Conservation (phyloP, 176 grass and related monocot species). For the Alloteropsis semialata region DNA sequence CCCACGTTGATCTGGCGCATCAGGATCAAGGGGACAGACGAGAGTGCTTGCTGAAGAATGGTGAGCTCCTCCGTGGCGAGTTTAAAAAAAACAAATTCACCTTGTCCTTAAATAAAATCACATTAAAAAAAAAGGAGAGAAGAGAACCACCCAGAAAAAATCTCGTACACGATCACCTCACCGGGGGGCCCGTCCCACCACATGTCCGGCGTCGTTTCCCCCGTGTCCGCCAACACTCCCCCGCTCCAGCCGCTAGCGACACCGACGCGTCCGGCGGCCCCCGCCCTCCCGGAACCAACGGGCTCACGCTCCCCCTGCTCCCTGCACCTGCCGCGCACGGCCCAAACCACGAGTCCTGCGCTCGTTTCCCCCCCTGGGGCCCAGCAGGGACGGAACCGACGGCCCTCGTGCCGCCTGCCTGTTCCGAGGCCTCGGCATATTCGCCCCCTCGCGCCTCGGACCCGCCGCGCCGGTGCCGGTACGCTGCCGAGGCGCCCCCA, state of each 20-base stretch:
- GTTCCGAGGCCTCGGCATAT: constrained; percentile 14
- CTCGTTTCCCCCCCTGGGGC: not conserved
- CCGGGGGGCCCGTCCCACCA: not conserved
- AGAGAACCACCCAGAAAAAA: too few species aligned
- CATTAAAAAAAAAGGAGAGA: too few species aligned
- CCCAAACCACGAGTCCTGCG: not conserved
- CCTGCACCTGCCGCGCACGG: not conserved
- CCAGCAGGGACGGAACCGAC: not conserved
- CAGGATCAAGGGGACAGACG: too few species aligned
- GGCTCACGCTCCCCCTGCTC: not conserved
- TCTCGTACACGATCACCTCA: not conserved
- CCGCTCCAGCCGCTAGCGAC: not conserved
- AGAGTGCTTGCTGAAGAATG: too few species aligned
- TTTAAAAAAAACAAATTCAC: too few species aligned
- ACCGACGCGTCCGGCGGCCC: not conserved
- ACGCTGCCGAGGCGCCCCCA: not conserved
- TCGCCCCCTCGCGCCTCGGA: not conserved
- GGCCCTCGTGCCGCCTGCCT: not conserved
- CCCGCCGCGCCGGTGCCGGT: not conserved
- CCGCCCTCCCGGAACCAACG: not conserved
- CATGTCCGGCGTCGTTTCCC: not conserved
- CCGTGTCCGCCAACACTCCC: not conserved
- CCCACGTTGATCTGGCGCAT: too few species aligned
- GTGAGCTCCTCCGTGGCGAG: too few species aligned
- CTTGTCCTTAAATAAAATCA: too few species aligned